A percentile compares a stretch with the other conserved stretches of the same genome.
These are phyloP conservation scores for Solioccasus polychromus DNA, from an alignment of 768 basidiomycete species.

Conservation along the genomic window DNA sequence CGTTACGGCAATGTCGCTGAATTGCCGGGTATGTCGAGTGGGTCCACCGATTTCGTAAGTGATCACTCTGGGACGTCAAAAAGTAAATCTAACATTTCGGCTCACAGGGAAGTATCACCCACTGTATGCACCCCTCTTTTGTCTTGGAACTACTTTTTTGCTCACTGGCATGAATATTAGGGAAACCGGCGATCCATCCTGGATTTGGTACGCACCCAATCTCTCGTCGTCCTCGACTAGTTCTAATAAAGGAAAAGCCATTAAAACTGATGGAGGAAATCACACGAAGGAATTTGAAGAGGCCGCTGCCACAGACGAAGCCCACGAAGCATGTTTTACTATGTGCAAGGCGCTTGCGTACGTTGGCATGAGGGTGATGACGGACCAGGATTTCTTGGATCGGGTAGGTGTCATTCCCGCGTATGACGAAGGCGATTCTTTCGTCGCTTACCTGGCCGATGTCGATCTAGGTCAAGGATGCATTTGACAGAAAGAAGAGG, in stretches of 20 bases:
- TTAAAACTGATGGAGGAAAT: constrained; percentile 67
- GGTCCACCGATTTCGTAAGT: constrained; percentile 83
- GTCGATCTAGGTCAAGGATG: constrained; percentile 41
- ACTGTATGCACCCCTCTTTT: constrained; percentile 43
- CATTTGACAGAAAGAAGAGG: constrained; percentile 46
- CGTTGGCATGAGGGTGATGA: constrained; percentile 63
- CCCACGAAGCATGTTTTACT: constrained; percentile 66
- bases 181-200: constrained; percentile 69
- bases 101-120: constrained; percentile 54
- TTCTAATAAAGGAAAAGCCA: constrained; percentile 62
- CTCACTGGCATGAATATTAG: constrained; percentile 25
- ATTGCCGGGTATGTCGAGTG: constrained; percentile 60
- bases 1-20: constrained; percentile 62
- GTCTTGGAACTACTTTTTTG: background rate
- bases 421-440: too few relatives aligned
- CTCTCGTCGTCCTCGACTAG: background rate
- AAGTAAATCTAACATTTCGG: background rate
- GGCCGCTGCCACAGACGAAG: constrained; percentile 55
- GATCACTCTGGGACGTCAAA: constrained; percentile 5
- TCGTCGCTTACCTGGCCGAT: background rate
- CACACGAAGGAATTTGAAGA: constrained; percentile 70
- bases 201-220: constrained; percentile 43
- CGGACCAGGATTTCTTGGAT: constrained; percentile 61
- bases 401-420: constrained; percentile 43
- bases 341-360: constrained; percentile 71